Evolutionary conservation across 2,329 filamentous ascomycete species (phyloP), one percentile per base, ranked within the genome.

Genomic region (Shiraia sp.): DNA sequence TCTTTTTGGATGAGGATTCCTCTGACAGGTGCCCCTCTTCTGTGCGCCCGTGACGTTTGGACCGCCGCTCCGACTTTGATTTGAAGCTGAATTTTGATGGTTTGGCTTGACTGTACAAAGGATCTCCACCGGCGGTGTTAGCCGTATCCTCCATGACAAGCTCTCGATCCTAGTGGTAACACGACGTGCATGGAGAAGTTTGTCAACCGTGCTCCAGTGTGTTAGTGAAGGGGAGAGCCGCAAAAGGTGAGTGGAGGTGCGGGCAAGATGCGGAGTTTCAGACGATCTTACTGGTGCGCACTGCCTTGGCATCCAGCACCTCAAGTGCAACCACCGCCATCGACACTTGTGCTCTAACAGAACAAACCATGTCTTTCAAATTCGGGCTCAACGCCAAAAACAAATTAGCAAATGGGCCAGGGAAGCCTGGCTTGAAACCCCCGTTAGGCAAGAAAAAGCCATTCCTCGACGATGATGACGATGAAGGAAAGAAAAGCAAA

Each of bases 351-450:
- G 19, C 28, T 26, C 32, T 15, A n/a, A 25, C 40, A 37, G 40
- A 26, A 32, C 55, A 37, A 53, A 57, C 27, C 47, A 69, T 69
- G 68, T 61, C 66, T 12, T 70, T 80, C 37, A 76, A 75, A 14
- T 79, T 77, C 53, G 84, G 83, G 36, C 75, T 87, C 27, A 86
- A 80, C 58, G 54, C 82, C 31, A 69, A 76, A 35, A 85, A 82
- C 59, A 87, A 85, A 65, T 32, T 49, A 9, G 30, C 48, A 10
- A 52, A 42, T 14, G 44, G 41, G 10, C 48, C 43, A 6, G 46
- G 40, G 3, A 65, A 59, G 33, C 27, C 45, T 3, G 36, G 40
- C 4, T 41, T 30, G 1, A 63, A 63, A 32, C 51, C 59, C 12
- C 48, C 48, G 8, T 48, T 56, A 6, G 54, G 48, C 5, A 71